Base-by-base conservation (phyloP, 2,329 filamentous ascomycete genomes). In the Nemania abortiva region DNA sequence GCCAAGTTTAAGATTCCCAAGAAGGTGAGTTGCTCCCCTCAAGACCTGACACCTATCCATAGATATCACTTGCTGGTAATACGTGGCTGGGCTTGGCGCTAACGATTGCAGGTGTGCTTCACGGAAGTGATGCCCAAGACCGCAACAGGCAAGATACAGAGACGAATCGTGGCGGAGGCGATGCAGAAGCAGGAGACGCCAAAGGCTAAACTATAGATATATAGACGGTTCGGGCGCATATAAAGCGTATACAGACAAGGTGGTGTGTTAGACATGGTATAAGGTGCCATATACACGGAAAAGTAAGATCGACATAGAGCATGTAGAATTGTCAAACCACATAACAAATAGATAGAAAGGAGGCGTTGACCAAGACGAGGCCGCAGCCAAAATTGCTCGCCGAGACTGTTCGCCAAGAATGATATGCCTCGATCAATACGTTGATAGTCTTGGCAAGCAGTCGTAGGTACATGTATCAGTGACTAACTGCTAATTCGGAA, bases 1-100 rank as follows among this genome's bases (percentile, higher is more conserved):
- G 91, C 91, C 68, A 94, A 92, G 81, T 96, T 96, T 81, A 97
- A 97, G 84, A 86, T 94, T 50, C 93, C 93, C 1, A 95, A 93
- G 84, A 90, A 93, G 86, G 91, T 93, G 77, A 77, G 84, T 78
- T 53, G 15, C 24, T 45, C 11, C 6, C 34, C 52, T 18, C 22
- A 13, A 45, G 24, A 31, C 31, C 20, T 9, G n/a, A 27, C 31
- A n/a, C 7, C 5, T 22, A 27, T 56, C 54, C 50, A 34, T 58
- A 24, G 65, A 22, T 56, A 37, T 31, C 54, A 24, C 45, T 63
- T 67, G 37, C 68, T 64, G 29, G 24, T 39, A n/a, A 29, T 29
- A n/a, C 49, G 20, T 31, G 15, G 37, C 53, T 24, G 20, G 22
- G 27, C 18, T 31, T 15, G 13, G n/a, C 31, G 61, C 65, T 75